phyloP scores from a whole-genome alignment of 345 rosid genomes.

The Hibiscus syriacus region DNA sequence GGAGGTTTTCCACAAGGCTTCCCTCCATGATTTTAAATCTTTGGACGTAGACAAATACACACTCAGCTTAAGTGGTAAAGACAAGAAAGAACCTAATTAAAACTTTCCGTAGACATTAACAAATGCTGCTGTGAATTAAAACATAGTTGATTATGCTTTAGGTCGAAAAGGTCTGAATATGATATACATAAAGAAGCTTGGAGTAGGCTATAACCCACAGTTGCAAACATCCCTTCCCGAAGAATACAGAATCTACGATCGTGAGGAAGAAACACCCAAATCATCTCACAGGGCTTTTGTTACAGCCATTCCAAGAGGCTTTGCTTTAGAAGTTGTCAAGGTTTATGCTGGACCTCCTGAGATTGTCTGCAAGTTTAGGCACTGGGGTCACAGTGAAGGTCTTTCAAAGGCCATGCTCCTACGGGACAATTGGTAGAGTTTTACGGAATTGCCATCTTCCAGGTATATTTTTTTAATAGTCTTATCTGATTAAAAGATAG shows the following conservation, averaged over 20 bases:
- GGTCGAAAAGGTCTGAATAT: neutral
- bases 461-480: too few species aligned
- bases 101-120: too few species aligned
- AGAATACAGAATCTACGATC: neutral
- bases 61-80: constrained; percentile 61
- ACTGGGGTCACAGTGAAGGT: constrained; percentile 11
- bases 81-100: neutral
- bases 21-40: constrained; percentile 53
- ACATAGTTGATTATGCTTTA: neutral
- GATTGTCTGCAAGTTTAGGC: constrained; percentile 5
- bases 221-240: constrained; percentile 5
- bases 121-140: too few species aligned
- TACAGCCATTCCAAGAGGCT: constrained; percentile 2
- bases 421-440: constrained; percentile 4
- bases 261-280: neutral
- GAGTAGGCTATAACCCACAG: constrained; percentile 4
- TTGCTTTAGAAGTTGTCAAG: constrained; percentile 2
- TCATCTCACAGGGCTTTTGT: constrained; percentile 1
- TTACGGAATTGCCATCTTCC: neutral
- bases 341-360: constrained; percentile 6
- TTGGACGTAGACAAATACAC: constrained; percentile 47
- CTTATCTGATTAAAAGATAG: too few species aligned
- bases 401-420: constrained; percentile 3
- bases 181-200: neutral
- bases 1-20: constrained; percentile 69